Conservation (phyloP, 805 yeast species). For the Jamesozyma hellenica region DNA sequence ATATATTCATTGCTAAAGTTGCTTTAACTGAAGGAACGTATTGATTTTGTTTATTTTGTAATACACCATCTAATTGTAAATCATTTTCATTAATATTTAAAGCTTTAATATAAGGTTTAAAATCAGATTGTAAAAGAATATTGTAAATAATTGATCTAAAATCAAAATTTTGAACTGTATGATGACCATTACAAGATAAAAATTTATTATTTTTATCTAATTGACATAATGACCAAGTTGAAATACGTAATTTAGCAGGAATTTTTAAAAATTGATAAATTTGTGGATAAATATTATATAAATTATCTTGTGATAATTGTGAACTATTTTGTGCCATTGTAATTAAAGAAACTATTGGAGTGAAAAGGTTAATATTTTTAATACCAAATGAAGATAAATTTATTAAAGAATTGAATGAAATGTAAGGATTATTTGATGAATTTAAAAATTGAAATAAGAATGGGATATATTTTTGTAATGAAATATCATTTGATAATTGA, state of each 20-base stretch:
- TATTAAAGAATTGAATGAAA: slow-evolving; percentile 17
- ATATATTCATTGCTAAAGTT: slow-evolving; percentile 21
- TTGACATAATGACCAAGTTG: slow-evolving; percentile 26
- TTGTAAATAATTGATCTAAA: slow-evolving; percentile 25
- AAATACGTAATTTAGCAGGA: slow-evolving; percentile 22
- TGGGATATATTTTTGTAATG: slow-evolving; percentile 14
- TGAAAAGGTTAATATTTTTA: slow-evolving; percentile 12
- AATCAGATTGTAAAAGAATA: slow-evolving; percentile 23
- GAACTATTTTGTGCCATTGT: slow-evolving; percentile 8
- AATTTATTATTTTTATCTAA: slow-evolving; percentile 14
- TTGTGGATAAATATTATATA: slow-evolving; percentile 18
- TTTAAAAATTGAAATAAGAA: slow-evolving; percentile 15
- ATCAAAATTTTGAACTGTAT: slow-evolving; percentile 28
- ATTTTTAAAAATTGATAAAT: slow-evolving; percentile 20
- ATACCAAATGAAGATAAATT: slow-evolving; percentile 20
- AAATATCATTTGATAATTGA: slow-evolving; percentile 8
- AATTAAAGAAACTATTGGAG: slow-evolving; percentile 17
- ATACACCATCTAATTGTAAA: slow-evolving; percentile 23
- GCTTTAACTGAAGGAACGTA: slow-evolving; percentile 28
- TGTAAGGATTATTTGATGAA: slow-evolving; percentile 18
- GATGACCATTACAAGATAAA: slow-evolving; percentile 18
- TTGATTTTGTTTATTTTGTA: slow-evolving; percentile 22
- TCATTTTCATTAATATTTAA: slow-evolving; percentile 20
- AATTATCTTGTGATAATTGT: slow-evolving; percentile 13
- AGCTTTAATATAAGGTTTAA: slow-evolving; percentile 25